Conservation (phyloP, 768 basidiomycete genomes). For the Lyophyllum shimeji region DNA sequence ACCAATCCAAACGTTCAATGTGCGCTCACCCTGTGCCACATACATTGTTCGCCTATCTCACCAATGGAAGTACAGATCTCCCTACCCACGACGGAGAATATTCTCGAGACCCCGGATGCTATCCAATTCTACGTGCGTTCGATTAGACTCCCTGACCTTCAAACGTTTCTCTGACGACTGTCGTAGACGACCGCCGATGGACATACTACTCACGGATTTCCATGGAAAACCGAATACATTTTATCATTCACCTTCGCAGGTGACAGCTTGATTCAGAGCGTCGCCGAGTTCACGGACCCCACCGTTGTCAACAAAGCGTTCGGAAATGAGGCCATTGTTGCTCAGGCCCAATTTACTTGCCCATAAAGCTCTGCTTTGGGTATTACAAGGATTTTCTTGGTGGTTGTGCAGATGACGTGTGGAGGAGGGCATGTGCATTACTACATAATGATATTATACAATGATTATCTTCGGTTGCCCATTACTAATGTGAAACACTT, state of each 20-base stretch:
- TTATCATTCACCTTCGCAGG: slow-evolving; percentile 14
- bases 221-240: slow-evolving; percentile 17
- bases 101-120: slow-evolving; percentile 10
- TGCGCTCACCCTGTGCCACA: background rate
- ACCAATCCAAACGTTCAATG: slow-evolving; percentile 12
- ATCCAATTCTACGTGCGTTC: slow-evolving; percentile 14
- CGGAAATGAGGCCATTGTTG: slow-evolving; percentile 9
- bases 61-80: slow-evolving; percentile 3
- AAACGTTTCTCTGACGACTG: background rate
- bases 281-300: slow-evolving; percentile 17
- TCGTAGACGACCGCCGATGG: slow-evolving; percentile 14
- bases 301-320: slow-evolving; percentile 3
- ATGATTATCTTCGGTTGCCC: no score
- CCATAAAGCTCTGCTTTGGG: no score
- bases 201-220: slow-evolving; percentile 12
- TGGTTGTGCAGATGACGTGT: no score
- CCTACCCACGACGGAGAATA: slow-evolving; percentile 6
- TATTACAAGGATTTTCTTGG: no score
- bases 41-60: background rate
- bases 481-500: no score
- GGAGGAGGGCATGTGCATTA: no score
- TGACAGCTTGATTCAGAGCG: slow-evolving; percentile 11
- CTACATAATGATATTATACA: no score
- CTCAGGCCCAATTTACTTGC: slow-evolving; percentile 8
- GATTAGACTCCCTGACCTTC: background rate